A percentile compares a stretch with the other conserved stretches of the same genome.
These are phyloP conservation scores for Limonium bicolor DNA, from an alignment of 148 eudicot species.

Conservation along the genomic window DNA sequence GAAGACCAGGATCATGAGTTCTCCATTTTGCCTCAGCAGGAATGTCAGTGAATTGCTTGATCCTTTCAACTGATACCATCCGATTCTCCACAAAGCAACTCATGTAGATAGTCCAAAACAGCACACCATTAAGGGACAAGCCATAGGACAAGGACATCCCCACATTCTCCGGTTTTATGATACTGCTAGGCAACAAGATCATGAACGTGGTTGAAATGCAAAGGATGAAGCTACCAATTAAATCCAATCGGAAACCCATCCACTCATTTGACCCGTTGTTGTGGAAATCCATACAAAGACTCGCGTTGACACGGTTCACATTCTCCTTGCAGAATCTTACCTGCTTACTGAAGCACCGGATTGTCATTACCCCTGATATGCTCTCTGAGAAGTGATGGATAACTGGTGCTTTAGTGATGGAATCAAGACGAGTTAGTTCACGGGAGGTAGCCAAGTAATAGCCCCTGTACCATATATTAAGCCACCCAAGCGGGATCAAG, in stretches of 20 bases:
- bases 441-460: constrained; percentile 64
- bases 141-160: constrained; percentile 91
- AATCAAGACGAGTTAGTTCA: constrained; percentile 82
- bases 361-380: constrained; percentile 87
- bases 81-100: constrained; percentile 85
- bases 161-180: constrained; percentile 79
- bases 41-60: constrained; percentile 66
- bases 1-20: constrained; percentile 33
- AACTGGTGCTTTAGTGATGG: constrained; percentile 89
- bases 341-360: constrained; percentile 80
- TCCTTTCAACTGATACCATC: constrained; percentile 93
- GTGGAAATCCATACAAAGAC: constrained; percentile 84
- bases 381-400: constrained; percentile 96
- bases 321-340: constrained; percentile 55
- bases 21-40: constrained; percentile 85
- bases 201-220: constrained; percentile 69
- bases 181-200: constrained; percentile 65
- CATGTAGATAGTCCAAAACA: constrained; percentile 50
- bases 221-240: constrained; percentile 61
- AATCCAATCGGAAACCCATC: constrained; percentile 85
- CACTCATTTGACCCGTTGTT: constrained; percentile 84
- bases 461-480: constrained; percentile 92
- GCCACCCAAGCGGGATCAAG: constrained; percentile 77
- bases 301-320: constrained; percentile 53
- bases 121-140: constrained; percentile 58